Base-by-base conservation (phyloP, 2,329 filamentous ascomycete genomes). In the Aspergillus ibericus region DNA sequence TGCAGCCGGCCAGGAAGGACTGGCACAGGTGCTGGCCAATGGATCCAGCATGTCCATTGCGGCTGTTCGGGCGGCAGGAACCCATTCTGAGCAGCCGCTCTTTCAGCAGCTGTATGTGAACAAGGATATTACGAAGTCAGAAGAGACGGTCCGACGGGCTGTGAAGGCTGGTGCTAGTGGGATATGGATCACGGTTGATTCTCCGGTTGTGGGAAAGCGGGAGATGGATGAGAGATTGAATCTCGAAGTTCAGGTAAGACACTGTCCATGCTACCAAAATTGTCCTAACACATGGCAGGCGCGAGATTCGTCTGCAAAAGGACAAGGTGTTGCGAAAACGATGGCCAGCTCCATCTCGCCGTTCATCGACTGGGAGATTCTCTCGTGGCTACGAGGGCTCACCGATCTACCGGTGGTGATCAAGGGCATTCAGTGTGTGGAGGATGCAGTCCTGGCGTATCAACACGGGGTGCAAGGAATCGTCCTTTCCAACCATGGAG, bases 371-470 rank as follows among this genome's bases (percentile, higher is more conserved):
- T 72, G 70, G 71, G 63, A 63, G 1, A 71, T 69, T 15, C 60
- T 72, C 2, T 51, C 56, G 1, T 72, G 81, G 81, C 72, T 85
- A 2, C 71, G 76, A 18, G 54, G 68, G 15, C 67, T 77, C 15
- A 72, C 70, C n/a, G 58, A 65, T 10, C 66, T 76, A 13, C 70
- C 75, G 25, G 59, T 77, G 1, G 74, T 76, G 5, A 66, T 77
- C 15, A 77, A 77, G 48, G 75, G 75, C 0, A 69, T 85, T 16
- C 76, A 82, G 55, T 78, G 78, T 46, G 76, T 79, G 1, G 78
- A 80, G 15, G 83, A 85, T 58, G 82, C 81, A 0, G 69, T 75
- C 27, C 62, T 79, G 16, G 82, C 82, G 0, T 73, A 78, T 10
- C 58, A 76, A 55, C 58, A 76, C 51, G 81, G 81, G 0, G 75